Evolutionary conservation across 1,284 basidiomycete genomes (phyloP).

Genomic region (Malassezia japonica): DNA sequence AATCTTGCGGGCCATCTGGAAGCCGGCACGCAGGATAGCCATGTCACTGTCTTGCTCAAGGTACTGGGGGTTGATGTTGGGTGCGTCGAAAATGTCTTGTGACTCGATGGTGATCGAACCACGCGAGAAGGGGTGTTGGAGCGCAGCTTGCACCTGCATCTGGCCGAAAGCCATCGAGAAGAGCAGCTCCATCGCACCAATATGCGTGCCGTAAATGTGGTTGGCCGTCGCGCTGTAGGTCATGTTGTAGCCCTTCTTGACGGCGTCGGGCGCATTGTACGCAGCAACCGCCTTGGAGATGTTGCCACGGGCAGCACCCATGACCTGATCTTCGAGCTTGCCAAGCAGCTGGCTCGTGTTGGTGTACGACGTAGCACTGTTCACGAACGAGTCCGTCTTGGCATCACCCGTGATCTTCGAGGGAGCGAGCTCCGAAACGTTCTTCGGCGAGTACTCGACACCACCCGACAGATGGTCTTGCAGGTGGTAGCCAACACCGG

Average conservation of each 20-base stretch:
- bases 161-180: constrained; percentile 24
- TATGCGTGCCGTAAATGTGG: constrained; percentile 46
- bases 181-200: constrained; percentile 34
- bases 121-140: constrained; percentile 59
- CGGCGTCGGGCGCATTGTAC: constrained; percentile 54
- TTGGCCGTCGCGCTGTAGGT: constrained; percentile 56
- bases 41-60: constrained; percentile 51
- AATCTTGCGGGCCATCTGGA: constrained; percentile 55
- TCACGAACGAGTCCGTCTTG: constrained; percentile 58
- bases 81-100: constrained; percentile 55
- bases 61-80: constrained; percentile 60
- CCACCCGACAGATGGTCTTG: constrained; percentile 56
- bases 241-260: constrained; percentile 59
- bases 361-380: constrained; percentile 61
- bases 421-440: constrained; percentile 50
- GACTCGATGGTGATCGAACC: constrained; percentile 54
- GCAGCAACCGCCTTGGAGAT: constrained; percentile 49
- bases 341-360: constrained; percentile 54
- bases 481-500: constrained; percentile 66
- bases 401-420: constrained; percentile 35
- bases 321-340: constrained; percentile 28
- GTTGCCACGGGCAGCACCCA: constrained; percentile 38
- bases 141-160: constrained; percentile 56
- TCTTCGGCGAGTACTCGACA: constrained; percentile 53
- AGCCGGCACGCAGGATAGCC: constrained; percentile 55